A percentile compares a stretch with the other conserved stretches of the same genome.
phyloP scores from a whole-genome alignment of 805 yeast genomes.

The Candida incommunis region DNA sequence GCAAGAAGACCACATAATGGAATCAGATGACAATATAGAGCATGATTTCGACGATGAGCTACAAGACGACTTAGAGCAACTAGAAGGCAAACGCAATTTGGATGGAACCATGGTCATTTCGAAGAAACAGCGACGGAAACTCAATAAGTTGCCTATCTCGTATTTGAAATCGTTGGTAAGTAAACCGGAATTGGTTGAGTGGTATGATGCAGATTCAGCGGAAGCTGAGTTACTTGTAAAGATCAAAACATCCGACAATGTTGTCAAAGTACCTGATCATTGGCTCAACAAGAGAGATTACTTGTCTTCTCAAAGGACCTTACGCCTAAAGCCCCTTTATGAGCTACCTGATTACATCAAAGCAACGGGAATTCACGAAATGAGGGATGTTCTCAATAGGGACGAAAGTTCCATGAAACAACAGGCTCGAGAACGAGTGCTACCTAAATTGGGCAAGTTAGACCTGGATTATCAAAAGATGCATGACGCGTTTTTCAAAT shows the following conservation, averaged over 20 bases:
- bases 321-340: slow-evolving; percentile 57
- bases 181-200: slow-evolving; percentile 65
- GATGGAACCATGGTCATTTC: slow-evolving; percentile 10
- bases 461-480: slow-evolving; percentile 77
- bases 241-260: slow-evolving; percentile 51
- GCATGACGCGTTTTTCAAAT: slow-evolving; percentile 75
- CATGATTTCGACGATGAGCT: slow-evolving; percentile 23
- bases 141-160: slow-evolving; percentile 39
- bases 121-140: slow-evolving; percentile 35
- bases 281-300: slow-evolving; percentile 77
- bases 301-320: slow-evolving; percentile 42
- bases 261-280: slow-evolving; percentile 66
- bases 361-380: slow-evolving; percentile 75
- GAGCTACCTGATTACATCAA: slow-evolving; percentile 63
- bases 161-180: slow-evolving; percentile 44
- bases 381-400: slow-evolving; percentile 50
- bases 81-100: slow-evolving; percentile 15
- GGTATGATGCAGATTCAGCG: slow-evolving; percentile 75
- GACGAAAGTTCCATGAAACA: slow-evolving; percentile 49
- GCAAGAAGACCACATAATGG: slow-evolving; percentile 4
- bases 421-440: slow-evolving; percentile 67
- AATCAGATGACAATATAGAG: slow-evolving; percentile 9
- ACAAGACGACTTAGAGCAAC: slow-evolving; percentile 17
- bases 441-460: slow-evolving; percentile 73
- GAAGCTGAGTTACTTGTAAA: slow-evolving; percentile 57